Conservation (phyloP, 2,329 filamentous ascomycete species). For the Neonectria coccinea region DNA sequence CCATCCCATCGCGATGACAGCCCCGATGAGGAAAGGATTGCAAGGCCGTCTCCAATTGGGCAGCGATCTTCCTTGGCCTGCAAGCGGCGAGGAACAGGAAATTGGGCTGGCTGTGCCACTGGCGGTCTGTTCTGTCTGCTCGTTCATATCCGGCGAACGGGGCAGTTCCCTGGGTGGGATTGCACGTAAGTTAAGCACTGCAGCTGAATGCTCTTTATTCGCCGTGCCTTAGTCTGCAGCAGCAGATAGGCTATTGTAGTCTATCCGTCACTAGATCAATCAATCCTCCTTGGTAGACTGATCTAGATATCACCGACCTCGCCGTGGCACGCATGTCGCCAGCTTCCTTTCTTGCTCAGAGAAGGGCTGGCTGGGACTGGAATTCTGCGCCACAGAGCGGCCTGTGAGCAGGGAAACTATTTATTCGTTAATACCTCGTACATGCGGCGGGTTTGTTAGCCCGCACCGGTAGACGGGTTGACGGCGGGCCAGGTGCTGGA, state of each 20-base stretch:
- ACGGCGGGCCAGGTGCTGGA: background rate
- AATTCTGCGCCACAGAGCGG: background rate
- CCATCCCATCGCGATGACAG: background rate
- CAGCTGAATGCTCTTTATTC: constrained; percentile 1
- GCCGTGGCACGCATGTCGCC: background rate
- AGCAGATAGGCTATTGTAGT: background rate
- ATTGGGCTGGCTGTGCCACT: constrained; percentile 1
- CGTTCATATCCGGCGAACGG: constrained; percentile 17
- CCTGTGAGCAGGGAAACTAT: background rate
- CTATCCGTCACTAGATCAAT: background rate
- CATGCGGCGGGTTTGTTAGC: no score
- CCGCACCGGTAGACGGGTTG: background rate
- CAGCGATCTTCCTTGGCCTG: constrained; percentile 3
- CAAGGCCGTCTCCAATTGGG: background rate
- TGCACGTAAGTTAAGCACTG: constrained; percentile 9
- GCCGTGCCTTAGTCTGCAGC: constrained; percentile 18
- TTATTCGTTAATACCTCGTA: background rate
- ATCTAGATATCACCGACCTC: background rate
- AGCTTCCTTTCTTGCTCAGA: background rate
- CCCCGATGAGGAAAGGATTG: constrained; percentile 9
- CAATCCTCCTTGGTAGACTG: background rate
- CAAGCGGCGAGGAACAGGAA: constrained; percentile 18
- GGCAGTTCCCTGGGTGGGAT: constrained; percentile 17
- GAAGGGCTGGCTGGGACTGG: background rate
- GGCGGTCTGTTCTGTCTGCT: constrained; percentile 1